A percentile compares a stretch with the other conserved stretches of the same genome.
phyloP scores from a whole-genome alignment of 768 basidiomycete species.

The Sarcomyxa edulis region DNA sequence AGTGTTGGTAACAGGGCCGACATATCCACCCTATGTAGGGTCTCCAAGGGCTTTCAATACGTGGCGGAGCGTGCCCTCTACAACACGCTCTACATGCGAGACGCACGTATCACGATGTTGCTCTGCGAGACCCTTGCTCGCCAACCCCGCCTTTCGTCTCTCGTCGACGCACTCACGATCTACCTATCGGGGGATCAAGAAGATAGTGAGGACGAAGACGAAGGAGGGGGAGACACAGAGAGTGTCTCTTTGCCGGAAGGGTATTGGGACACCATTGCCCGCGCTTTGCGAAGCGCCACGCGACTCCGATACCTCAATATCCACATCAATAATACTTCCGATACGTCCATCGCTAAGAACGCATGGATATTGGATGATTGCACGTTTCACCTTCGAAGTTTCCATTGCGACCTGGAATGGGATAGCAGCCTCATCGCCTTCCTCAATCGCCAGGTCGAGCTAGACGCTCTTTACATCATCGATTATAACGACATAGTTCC shows the following conservation, averaged over 20 bases:
- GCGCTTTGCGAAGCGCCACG: slow-evolving; percentile 40
- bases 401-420: slow-evolving; percentile 68
- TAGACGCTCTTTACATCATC: slow-evolving; percentile 45
- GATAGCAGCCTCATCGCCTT: slow-evolving; percentile 49
- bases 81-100: slow-evolving; percentile 46
- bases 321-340: slow-evolving; percentile 31
- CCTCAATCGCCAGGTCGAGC: slow-evolving; percentile 38
- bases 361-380: slow-evolving; percentile 38
- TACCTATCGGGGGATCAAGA: slow-evolving; percentile 28
- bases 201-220: slow-evolving; percentile 18
- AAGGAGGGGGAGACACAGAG: slow-evolving; percentile 17
- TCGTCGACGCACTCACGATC: slow-evolving; percentile 54
- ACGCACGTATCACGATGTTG: slow-evolving; percentile 29
- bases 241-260: slow-evolving; percentile 21
- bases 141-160: slow-evolving; percentile 40
- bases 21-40: slow-evolving; percentile 51
- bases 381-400: slow-evolving; percentile 50
- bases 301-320: slow-evolving; percentile 50
- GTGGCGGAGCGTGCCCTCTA: slow-evolving; percentile 57
- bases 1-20: slow-evolving; percentile 47
- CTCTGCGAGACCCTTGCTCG: slow-evolving; percentile 43
- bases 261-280: slow-evolving; percentile 48
- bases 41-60: slow-evolving; percentile 48
- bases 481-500: slow-evolving; percentile 32
- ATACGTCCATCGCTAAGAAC: slow-evolving; percentile 18